phyloP scores from a whole-genome alignment of 805 yeast species.

The Wickerhamomyces chambardii region DNA sequence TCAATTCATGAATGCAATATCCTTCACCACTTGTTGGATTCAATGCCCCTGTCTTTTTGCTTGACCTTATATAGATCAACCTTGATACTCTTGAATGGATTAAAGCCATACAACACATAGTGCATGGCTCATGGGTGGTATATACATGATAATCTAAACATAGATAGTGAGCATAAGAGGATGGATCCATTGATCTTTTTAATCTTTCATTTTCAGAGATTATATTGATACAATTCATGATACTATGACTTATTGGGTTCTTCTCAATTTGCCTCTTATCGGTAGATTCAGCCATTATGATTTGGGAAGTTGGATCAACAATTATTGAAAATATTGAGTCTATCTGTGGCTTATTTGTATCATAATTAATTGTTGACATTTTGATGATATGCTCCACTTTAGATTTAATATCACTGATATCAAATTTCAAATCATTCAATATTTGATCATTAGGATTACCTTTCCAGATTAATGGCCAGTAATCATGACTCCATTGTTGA shows the following conservation, averaged over 20 bases:
- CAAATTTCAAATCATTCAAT: constrained; percentile 43
- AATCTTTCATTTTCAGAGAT: constrained; percentile 50
- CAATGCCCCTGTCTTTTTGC: constrained; percentile 44
- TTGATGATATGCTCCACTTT: constrained; percentile 21
- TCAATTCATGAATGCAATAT: constrained; percentile 67
- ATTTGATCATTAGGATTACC: constrained; percentile 80
- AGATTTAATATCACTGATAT: constrained; percentile 31
- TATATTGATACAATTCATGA: constrained; percentile 58
- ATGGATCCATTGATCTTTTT: constrained; percentile 21
- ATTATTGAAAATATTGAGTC: constrained; percentile 51
- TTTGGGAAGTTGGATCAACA: constrained; percentile 43
- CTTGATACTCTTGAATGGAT: constrained; percentile 81
- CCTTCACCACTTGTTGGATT: constrained; percentile 50
- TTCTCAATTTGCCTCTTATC: constrained; percentile 35
- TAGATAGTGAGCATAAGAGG: constrained; percentile 35
- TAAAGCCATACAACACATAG: constrained; percentile 95
- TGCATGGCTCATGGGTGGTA: constrained; percentile 93
- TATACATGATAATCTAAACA: constrained; percentile 74
- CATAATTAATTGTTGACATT: constrained; percentile 16
- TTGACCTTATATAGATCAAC: constrained; percentile 48
- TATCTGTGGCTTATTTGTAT: constrained; percentile 10
- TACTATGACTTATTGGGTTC: constrained; percentile 57
- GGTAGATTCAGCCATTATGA: constrained; percentile 26
- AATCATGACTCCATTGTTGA: constrained; percentile 49
- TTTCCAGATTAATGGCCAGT: constrained; percentile 93